Evolutionary conservation across 495 filamentous ascomycete genomes (phyloP), one percentile per base, ranked within the genome.

Genomic region (Hypomontagnella monticulosa): DNA sequence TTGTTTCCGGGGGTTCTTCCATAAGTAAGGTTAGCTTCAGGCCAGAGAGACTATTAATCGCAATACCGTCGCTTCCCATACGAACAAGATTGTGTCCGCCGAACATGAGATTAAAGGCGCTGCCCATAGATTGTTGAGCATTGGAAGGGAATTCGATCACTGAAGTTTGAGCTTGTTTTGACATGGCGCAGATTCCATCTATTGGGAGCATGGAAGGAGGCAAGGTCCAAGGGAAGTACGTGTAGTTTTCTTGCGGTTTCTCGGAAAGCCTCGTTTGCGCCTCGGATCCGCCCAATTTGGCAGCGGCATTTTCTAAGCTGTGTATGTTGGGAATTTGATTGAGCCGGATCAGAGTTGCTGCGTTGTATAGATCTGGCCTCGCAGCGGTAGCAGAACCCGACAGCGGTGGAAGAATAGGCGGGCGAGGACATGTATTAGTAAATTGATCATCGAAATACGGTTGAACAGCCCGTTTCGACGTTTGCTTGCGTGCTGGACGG

Each of bases 151-250:
- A 97, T 12, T 92, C 90, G 5, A 97, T 87, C 48, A 91, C 87
- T 23, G 92, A 84, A 1, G 90, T 91, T 15, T 85, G 80, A 4
- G 75, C 73, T 18, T 78, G 72, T 50, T 74, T 71, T 14, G 77
- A 74, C 36, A 76, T 76, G 16, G 88, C 83, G 57, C 91, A 94
- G 9, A 81, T 88, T 2, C 87, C 93, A 61, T 95, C 86, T 15
- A 79, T 79, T 0, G 92, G 92, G 7, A 97, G 80, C 43, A 95
- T 77, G 42, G 88, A 83, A 2, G 79, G 78, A 0, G 94, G 93
- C 0, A 98, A 79, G 0, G 95, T 97, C 93, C 93, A 97, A 2
- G 95, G 95, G 66, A 91, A 99, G 66, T 91, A 91, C 0, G 90
- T 96, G 70, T 93, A 88, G 71, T 93, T 95, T 3, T 85, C 80